Percentiles rank a stretch among this genome's conserved stretches.
Conservation (phyloP, 1,284 basidiomycete genomes). For the Wallemia hederae region DNA sequence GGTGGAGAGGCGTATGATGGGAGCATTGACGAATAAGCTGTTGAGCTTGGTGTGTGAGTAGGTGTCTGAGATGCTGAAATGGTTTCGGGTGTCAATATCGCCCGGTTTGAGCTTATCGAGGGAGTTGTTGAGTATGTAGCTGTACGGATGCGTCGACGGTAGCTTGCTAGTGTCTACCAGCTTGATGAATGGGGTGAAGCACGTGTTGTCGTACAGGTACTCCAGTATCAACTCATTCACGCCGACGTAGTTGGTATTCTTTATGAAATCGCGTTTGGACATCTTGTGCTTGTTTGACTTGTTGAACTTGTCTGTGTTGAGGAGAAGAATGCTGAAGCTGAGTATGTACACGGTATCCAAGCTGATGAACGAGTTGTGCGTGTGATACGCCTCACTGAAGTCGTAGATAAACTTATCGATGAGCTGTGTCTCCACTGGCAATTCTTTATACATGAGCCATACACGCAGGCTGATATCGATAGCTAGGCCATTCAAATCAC, state of each 20-base stretch:
- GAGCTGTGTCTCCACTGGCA: background rate
- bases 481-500: background rate
- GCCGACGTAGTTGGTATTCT: constrained; percentile 30
- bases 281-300: constrained; percentile 93
- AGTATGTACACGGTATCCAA: constrained; percentile 42
- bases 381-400: background rate
- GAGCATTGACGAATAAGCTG: background rate
- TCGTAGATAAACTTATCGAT: background rate
- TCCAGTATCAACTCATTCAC: background rate
- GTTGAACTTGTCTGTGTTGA: constrained; percentile 95
- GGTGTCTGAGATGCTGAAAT: background rate
- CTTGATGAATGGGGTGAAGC: background rate
- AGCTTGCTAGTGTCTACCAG: background rate
- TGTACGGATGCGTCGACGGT: background rate
- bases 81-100: background rate
- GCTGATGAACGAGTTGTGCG: background rate
- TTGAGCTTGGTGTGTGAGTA: background rate
- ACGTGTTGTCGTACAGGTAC: background rate
- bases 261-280: constrained; percentile 73
- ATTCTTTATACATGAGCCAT: background rate
- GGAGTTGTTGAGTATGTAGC: background rate
- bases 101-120: background rate
- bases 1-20: background rate
- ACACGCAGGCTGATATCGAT: background rate
- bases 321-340: constrained; percentile 93